Evolutionary conservation across 306 rosid species (phyloP), one percentile per base, ranked within the genome.

Genomic region (Luffa acutangula): DNA sequence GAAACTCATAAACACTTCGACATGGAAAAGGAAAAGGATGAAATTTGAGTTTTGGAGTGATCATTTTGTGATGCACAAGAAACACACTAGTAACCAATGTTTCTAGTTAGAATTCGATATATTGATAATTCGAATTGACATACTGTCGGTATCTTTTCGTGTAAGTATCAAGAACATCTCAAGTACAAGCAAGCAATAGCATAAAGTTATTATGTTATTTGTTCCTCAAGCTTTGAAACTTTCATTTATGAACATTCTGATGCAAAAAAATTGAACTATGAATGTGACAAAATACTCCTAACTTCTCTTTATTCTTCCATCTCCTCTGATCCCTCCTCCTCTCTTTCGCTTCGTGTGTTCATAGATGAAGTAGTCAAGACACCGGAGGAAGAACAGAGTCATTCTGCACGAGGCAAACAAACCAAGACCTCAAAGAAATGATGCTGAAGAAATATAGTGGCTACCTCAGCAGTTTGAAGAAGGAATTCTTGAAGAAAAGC

Each of bases 381-480:
- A 0, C 14, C 48, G 3, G 78, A 52, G 64, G 78, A 75, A 36
- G 78, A 75, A 51, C 78, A 6, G 86, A 84, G 58, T 17, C 74
- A 34, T 76, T 66, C 43, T 73, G 86, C 3, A 70, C 58, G 4
- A 64, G 76, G 43, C 12, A 69, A 7, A 83, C 79, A 4, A 90
- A 89, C 59, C 65, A 79, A 78, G 96, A 89, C 66, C 87, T 91
- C 2, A 93, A 93, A 82, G 97, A 83, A 81, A 88, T 83, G 90
- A 93, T 93, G 3, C 89, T 88, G 75, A 85, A 87, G 3, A 93
- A 91, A 85, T 90, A 93, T 86, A 93, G 96, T 79, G 98, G 98
- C 17, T 90, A 90, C 57, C 89, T 93, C 3, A 82, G 88, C 83
- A 90, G 75, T 80, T 82, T 93, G 84, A 90, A 87, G 82, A 90